Evolutionary conservation across 768 basidiomycete species (phyloP).

Genomic region (Leucogyrophana mollusca): DNA sequence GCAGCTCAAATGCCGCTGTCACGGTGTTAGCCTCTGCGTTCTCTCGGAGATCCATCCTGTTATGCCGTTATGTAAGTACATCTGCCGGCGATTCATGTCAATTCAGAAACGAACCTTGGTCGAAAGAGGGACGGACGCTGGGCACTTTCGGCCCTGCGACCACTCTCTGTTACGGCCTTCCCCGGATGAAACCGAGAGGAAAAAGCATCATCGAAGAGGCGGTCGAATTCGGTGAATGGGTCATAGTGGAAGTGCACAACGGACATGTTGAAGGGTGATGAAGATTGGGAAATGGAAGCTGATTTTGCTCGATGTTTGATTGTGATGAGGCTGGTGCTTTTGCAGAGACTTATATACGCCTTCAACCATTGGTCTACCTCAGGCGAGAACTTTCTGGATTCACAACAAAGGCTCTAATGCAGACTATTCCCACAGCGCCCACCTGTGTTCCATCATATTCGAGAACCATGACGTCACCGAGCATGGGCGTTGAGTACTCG

Average conservation of each 20-base stretch:
- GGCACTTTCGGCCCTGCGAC: conserved; percentile 18
- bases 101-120: background rate
- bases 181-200: conserved; percentile 23
- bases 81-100: background rate
- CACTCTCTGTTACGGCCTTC: conserved; percentile 6
- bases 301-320: background rate
- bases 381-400: too few relatives aligned
- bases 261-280: conserved; percentile 18
- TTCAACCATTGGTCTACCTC: too few relatives aligned
- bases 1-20: conserved; percentile 57
- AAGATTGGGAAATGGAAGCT: background rate
- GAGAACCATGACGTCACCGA: too few relatives aligned
- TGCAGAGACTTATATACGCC: too few relatives aligned
- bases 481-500: background rate
- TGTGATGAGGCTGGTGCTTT: too few relatives aligned
- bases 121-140: conserved; percentile 22
- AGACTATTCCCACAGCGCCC: too few relatives aligned
- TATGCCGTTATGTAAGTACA: background rate
- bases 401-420: too few relatives aligned
- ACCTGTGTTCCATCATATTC: too few relatives aligned
- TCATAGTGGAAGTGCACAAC: conserved; percentile 32
- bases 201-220: conserved; percentile 41
- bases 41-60: conserved; percentile 58
- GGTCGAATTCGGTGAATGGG: conserved; percentile 41
- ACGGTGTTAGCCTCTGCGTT: conserved; percentile 44